Conservation (phyloP, 2,329 filamentous ascomycete genomes). For the Colletotrichum salicis region DNA sequence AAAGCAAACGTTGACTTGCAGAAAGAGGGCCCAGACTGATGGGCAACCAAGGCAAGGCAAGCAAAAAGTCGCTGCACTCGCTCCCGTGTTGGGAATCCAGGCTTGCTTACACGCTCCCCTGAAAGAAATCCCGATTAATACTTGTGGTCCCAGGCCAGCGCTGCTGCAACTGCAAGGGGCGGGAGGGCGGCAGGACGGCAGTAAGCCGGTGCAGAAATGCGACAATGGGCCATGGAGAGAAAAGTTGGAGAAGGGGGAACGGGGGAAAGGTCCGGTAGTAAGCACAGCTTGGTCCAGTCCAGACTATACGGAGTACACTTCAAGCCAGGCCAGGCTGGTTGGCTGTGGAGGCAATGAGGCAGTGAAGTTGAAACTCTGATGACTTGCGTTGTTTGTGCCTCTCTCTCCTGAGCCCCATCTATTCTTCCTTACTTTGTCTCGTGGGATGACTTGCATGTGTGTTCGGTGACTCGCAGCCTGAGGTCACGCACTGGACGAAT, state of each 20-base stretch:
- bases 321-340: too few relatives aligned
- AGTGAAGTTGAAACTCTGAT: not conserved
- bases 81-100: not conserved
- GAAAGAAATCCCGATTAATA: not conserved
- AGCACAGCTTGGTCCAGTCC: too few relatives aligned
- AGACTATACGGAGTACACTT: too few relatives aligned
- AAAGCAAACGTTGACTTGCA: too few relatives aligned
- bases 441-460: not conserved
- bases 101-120: too few relatives aligned
- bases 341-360: not conserved
- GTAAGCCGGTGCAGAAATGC: not conserved
- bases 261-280: not conserved
- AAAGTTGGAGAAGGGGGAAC: not conserved
- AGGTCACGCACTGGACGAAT: not conserved
- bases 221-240: not conserved
- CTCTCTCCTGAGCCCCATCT: not conserved
- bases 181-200: not conserved
- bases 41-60: constrained; percentile 3
- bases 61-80: not conserved
- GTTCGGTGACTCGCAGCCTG: not conserved
- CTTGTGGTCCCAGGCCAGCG: not conserved
- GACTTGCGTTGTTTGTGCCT: not conserved
- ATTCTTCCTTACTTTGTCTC: not conserved
- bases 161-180: not conserved
- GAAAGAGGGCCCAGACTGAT: not conserved